phyloP scores from a whole-genome alignment of 352 stramenopile genomes.

The Pythium scleroteichum region DNA sequence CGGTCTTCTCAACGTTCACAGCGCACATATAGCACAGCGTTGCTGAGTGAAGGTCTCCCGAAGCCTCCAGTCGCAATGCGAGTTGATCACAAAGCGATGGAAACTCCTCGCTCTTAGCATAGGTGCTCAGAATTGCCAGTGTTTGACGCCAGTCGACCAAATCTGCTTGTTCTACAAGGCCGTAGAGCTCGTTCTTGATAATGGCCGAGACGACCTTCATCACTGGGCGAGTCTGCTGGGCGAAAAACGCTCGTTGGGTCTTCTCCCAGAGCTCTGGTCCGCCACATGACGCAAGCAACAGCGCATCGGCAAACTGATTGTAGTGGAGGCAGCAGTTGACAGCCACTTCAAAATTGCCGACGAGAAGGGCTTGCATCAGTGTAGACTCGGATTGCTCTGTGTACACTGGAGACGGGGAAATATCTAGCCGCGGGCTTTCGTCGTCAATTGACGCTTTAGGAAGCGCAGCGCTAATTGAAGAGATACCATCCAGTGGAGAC shows the following conservation, averaged over 20 bases:
- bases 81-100: conserved; percentile 94
- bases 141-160: conserved; percentile 96
- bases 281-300: conserved; percentile 93
- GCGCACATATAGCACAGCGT: conserved; percentile 98
- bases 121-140: conserved; percentile 97
- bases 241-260: conserved; percentile 95
- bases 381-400: conserved; percentile 90
- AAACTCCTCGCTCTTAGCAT: conserved; percentile 97
- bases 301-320: conserved; percentile 95
- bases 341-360: conserved; percentile 98
- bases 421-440: conserved; percentile 72
- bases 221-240: conserved; percentile 89
- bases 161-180: conserved; percentile 87
- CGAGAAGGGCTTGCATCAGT: conserved; percentile 95
- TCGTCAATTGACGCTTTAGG: conserved; percentile 53
- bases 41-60: conserved; percentile 90
- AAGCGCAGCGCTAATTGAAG: conserved; percentile 46
- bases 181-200: conserved; percentile 93
- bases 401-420: conserved; percentile 66
- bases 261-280: conserved; percentile 95
- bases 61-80: conserved; percentile 88
- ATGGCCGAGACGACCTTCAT: conserved; percentile 96
- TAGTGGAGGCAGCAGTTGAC: conserved; percentile 97
- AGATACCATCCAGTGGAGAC: conserved; percentile 30
- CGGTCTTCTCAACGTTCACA: conserved; percentile 88